Evolutionary conservation across 129 eudicot species (phyloP), one percentile per base, ranked within the genome.

Genomic region (Chrysanthemum lavandulifolium): DNA sequence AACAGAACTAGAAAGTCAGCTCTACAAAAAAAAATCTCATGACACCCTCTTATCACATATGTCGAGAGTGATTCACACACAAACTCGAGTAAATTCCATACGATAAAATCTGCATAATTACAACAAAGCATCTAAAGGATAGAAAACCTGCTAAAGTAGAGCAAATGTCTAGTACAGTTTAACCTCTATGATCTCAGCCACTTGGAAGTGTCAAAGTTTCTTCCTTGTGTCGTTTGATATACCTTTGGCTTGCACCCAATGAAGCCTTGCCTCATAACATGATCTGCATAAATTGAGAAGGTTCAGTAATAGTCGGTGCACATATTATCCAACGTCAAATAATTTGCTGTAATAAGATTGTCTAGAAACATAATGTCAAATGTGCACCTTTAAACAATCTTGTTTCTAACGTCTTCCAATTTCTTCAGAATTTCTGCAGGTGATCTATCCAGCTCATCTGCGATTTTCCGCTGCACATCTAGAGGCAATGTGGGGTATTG

Each of bases 341-440:
- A 40, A 40, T 6, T 40, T 40, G 47, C 47, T 6, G 47, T 40
- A 6, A 40, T 40, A 40, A 54, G 8, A 14, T 49, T 16, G 45
- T 73, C 57, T 23, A 43, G 51, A 69, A 45, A 51, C 6, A n/a
- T n/a, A 50, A 49, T 29, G 63, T 10, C 11, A 43, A 43, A 56
- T 74, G 65, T 47, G 43, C 53, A 79, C 79, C 87, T 72, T 80
- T 86, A 94, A 64, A 94, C 91, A 55, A 90, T 94, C 73, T 94
- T 94, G 65, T 94, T 94, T 66, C 97, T 81, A 53, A 94, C 84
- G 73, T 94, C 99, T 88, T 94, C 99, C 49, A 90, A 88, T 60
- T 86, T 94, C 75, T 87, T 94, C 82, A 94, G 75, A 69, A 94
- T 94, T 84, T 94, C 99, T 21, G 83, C 97, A n/a, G 98, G 98